A percentile compares a stretch with the other conserved stretches of the same genome.
Conservation (phyloP, 148 eudicot genomes). For the Rhododendron simsii region DNA sequence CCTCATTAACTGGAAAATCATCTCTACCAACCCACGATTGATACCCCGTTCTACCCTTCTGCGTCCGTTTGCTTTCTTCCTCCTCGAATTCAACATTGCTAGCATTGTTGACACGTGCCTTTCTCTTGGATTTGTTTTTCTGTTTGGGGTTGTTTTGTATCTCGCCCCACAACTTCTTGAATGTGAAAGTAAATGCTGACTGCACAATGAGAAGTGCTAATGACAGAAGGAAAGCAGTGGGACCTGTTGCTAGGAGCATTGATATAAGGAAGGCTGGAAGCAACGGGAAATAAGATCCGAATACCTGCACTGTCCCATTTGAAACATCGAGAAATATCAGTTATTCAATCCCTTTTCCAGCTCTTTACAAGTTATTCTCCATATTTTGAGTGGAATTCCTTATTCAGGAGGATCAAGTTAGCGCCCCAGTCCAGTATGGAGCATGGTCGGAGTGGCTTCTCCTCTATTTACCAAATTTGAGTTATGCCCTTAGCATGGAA, state of each 20-base stretch:
- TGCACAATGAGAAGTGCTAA: conserved; percentile 49
- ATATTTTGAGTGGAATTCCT: neutral
- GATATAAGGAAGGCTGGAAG: conserved; percentile 60
- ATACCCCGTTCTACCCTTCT: conserved; percentile 28
- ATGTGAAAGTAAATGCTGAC: conserved; percentile 47
- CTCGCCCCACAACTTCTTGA: conserved; percentile 34
- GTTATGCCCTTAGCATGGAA: neutral
- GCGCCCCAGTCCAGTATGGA: neutral
- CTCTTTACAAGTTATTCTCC: neutral
- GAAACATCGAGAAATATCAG: conserved; percentile 8
- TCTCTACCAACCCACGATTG: conserved; percentile 34
- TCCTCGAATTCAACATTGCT: conserved; percentile 19
- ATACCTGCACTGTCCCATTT: conserved; percentile 50
- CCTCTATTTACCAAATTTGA: neutral
- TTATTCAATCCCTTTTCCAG: neutral
- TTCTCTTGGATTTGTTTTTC: conserved; percentile 23
- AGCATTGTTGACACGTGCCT: conserved; percentile 17
- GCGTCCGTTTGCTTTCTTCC: conserved; percentile 7
- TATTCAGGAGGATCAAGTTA: neutral
- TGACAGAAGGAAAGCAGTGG: conserved; percentile 78
- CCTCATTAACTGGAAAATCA: conserved; percentile 22
- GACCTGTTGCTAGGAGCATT: conserved; percentile 59
- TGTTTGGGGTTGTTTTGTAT: conserved; percentile 23
- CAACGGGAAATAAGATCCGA: conserved; percentile 61
- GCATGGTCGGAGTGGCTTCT: neutral